phyloP scores from a whole-genome alignment of 2,329 filamentous ascomycete species.

The Diaporthe sp. region DNA sequence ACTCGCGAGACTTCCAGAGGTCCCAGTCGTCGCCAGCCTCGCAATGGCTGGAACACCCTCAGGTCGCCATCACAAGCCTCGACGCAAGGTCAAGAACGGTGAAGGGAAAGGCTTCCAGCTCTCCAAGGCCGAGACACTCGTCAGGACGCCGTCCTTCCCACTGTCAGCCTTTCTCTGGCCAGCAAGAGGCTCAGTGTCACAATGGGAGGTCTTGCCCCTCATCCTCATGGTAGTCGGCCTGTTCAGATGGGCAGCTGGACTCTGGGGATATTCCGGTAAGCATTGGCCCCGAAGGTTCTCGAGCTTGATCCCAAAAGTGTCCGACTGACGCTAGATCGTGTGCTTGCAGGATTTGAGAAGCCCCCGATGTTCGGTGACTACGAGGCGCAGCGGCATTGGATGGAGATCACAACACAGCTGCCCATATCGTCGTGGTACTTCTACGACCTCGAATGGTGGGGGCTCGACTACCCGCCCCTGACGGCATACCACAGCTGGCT shows the following conservation, averaged over 20 bases:
- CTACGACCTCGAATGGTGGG: conserved; percentile 97
- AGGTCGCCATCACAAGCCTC: conserved; percentile 67
- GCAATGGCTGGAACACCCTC: conserved; percentile 58
- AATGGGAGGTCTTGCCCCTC: conserved; percentile 92
- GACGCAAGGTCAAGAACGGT: conserved; percentile 64
- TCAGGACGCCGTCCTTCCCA: conserved; percentile 80
- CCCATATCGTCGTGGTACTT: conserved; percentile 98
- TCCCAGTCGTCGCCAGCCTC: neutral
- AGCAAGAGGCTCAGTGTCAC: conserved; percentile 81
- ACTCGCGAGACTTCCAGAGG: neutral
- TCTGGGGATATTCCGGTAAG: conserved; percentile 95
- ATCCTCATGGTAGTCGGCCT: conserved; percentile 91
- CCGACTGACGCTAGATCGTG: conserved; percentile 30
- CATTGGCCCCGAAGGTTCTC: neutral
- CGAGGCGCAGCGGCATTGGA: conserved; percentile 98
- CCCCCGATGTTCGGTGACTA: conserved; percentile 97
- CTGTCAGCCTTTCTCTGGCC: conserved; percentile 96
- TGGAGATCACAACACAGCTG: conserved; percentile 92
- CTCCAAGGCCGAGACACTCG: conserved; percentile 54
- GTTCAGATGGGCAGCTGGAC: conserved; percentile 90
- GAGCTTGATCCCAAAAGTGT: neutral
- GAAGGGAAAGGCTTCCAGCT: conserved; percentile 46
- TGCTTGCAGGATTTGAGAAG: conserved; percentile 73
- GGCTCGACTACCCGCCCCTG: conserved; percentile 95
- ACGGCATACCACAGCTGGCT: conserved; percentile 99